A percentile compares a stretch with the other conserved stretches of the same genome.
These are phyloP conservation scores for Phanerochaete carnosa DNA, from an alignment of 768 basidiomycete species.

Conservation along the genomic window DNA sequence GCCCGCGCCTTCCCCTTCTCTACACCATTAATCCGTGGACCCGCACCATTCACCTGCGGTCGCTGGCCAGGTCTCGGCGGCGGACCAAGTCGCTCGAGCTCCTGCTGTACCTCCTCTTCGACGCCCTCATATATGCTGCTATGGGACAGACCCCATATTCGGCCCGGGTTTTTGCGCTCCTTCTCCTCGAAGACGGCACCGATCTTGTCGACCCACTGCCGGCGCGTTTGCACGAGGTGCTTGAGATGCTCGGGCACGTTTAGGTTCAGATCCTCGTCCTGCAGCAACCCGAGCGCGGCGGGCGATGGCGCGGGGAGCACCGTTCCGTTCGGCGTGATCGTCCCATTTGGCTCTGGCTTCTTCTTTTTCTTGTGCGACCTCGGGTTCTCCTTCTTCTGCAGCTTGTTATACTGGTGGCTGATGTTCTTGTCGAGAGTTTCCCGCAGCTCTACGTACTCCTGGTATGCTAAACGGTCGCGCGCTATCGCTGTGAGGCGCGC, in stretches of 20 bases:
- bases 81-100: conserved; percentile 23
- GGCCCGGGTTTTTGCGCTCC: conserved; percentile 58
- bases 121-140: conserved; percentile 74
- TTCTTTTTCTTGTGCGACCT: conserved; percentile 79
- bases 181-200: conserved; percentile 75
- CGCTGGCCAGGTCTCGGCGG: conserved; percentile 7
- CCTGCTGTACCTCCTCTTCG: conserved; percentile 55
- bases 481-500: conserved; percentile 70
- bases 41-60: not conserved
- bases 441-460: conserved; percentile 84
- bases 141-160: conserved; percentile 76
- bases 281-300: conserved; percentile 65
- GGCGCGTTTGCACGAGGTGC: conserved; percentile 71
- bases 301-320: conserved; percentile 51
- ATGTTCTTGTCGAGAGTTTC: conserved; percentile 89
- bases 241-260: conserved; percentile 65
- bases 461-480: conserved; percentile 83
- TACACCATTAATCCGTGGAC: conserved; percentile 1
- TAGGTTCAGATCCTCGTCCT: conserved; percentile 62
- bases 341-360: conserved; percentile 32
- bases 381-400: conserved; percentile 78
- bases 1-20: conserved; percentile 7
- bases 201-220: conserved; percentile 75
- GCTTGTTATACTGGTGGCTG: conserved; percentile 64
- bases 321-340: conserved; percentile 21